Base-by-base conservation (phyloP, 441 rosid species). In the Erodium moschatum region DNA sequence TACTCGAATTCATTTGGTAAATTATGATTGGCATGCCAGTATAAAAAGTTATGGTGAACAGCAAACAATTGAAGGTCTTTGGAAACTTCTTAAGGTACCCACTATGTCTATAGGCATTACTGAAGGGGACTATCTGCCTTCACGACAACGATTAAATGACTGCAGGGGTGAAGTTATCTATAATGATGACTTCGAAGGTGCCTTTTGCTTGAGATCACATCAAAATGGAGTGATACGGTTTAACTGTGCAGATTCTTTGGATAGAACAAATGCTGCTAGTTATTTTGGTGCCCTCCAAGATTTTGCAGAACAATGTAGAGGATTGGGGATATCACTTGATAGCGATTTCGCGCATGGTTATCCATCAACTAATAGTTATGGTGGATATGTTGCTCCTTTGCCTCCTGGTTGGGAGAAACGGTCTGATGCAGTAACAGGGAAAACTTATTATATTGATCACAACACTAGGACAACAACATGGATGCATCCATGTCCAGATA, bases 381-480 rank as follows among this genome's bases (percentile, higher is more conserved):
- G 84, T 29, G 97, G 89, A 48, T 89, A 88, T 82, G 80, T 75
- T 69, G 96, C 97, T 77, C 96, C 97, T 24, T 82, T 94, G 83
- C 98, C 98, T 70, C 96, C 89, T 0, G 97, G 98, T 66, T 94
- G 98, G 97, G 98, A 88, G 82, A 89, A 88, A 80, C 85, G 91
- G 79, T 81, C 89, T 72, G 97, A 94, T 88, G 86, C 94, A 64
- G 92, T 83, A 65, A 91, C 97, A 29, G 97, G 97, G 71, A 91
- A 94, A 76, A 72, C 88, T 19, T 94, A 89, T 78, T 91, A 69
- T 74, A 86, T 91, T 69, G 98, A 94, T 81, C 97, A 91, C 83
- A 94, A 88, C 82, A 94, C 98, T 35, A 88, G 86, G 82, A 84
- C 90, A 54, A 94, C 98, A 52, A 89, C 96, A 3, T 94, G 97